phyloP scores from a whole-genome alignment of 352 stramenopile species.

The Phytophthora macrochlamydospora region DNA sequence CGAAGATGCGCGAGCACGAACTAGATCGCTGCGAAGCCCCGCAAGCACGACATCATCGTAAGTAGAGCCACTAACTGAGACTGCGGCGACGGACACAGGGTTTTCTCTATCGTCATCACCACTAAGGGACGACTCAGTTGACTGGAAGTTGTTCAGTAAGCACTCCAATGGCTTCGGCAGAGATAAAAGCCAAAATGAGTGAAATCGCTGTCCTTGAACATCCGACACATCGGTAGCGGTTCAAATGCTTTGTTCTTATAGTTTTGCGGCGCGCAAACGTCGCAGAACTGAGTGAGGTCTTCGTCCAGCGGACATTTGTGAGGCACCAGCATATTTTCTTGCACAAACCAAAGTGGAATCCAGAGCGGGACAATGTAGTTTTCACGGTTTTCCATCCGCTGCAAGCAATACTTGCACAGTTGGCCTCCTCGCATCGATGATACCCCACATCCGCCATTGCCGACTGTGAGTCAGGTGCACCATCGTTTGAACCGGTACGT shows the following conservation, averaged over 20 bases:
- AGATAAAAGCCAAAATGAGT: conserved; percentile 40
- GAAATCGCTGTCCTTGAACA: conserved; percentile 63
- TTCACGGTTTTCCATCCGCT: conserved; percentile 62
- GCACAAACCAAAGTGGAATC: conserved; percentile 85
- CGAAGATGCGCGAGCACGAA: conserved; percentile 63
- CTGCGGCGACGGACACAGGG: conserved; percentile 28
- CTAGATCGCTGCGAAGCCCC: conserved; percentile 70
- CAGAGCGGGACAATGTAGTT: conserved; percentile 79
- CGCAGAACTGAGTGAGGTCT: conserved; percentile 68
- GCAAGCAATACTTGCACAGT: conserved; percentile 72
- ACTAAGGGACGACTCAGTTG: conserved; percentile 22
- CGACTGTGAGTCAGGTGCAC: conserved; percentile 44
- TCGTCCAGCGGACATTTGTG: conserved; percentile 72
- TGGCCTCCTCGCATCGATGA: conserved; percentile 45
- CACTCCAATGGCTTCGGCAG: conserved; percentile 69
- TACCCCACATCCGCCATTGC: conserved; percentile 35
- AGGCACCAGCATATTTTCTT: conserved; percentile 77
- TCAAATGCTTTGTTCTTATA: conserved; percentile 64
- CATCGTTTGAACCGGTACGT: conserved; percentile 51
- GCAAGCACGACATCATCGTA: conserved; percentile 60
- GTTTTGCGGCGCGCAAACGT: conserved; percentile 61
- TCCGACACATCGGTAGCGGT: conserved; percentile 75
- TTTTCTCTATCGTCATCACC: conserved; percentile 45
- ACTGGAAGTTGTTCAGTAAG: conserved; percentile 56
- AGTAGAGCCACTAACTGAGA: conserved; percentile 48